Evolutionary conservation across 495 filamentous ascomycete genomes (phyloP).

Genomic region (Aspergillus bertholletiae): DNA sequence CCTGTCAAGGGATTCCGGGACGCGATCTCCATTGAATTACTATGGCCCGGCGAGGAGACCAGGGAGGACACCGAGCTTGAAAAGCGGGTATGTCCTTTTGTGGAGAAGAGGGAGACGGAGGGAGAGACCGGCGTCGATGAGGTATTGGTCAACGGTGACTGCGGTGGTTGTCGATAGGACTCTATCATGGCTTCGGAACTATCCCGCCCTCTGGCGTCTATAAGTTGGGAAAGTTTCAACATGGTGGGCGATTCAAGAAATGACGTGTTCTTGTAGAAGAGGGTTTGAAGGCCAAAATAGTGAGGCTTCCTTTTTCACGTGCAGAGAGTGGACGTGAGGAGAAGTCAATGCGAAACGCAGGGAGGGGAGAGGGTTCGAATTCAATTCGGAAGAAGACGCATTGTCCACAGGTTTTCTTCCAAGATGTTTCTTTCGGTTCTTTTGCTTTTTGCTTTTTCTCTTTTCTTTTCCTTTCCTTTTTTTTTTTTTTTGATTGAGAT

Average conservation of each 20-base stretch:
- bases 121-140: slow-evolving; percentile 45
- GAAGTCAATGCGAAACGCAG: slow-evolving; percentile 9
- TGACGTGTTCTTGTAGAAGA: background rate
- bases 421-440: too few relatives aligned
- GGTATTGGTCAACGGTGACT: slow-evolving; percentile 32
- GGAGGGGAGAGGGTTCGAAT: slow-evolving; percentile 1
- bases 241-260: slow-evolving; percentile 10
- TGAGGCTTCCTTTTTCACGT: slow-evolving; percentile 18
- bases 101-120: slow-evolving; percentile 40
- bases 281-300: background rate
- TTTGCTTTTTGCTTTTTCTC: background rate
- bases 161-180: slow-evolving; percentile 18
- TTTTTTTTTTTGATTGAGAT: too few relatives aligned
- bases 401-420: too few relatives aligned
- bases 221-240: slow-evolving; percentile 25
- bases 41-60: slow-evolving; percentile 47
- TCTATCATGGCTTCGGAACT: slow-evolving; percentile 25
- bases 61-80: slow-evolving; percentile 62
- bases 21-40: slow-evolving; percentile 49
- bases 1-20: slow-evolving; percentile 47
- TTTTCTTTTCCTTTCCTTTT: too few relatives aligned
- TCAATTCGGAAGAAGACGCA: slow-evolving; percentile 3
- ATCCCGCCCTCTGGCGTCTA: slow-evolving; percentile 26
- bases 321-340: slow-evolving; percentile 6
- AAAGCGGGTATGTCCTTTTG: slow-evolving; percentile 36